phyloP scores from a whole-genome alignment of 2,329 filamentous ascomycete genomes.

The Intubia oerlemansii region DNA sequence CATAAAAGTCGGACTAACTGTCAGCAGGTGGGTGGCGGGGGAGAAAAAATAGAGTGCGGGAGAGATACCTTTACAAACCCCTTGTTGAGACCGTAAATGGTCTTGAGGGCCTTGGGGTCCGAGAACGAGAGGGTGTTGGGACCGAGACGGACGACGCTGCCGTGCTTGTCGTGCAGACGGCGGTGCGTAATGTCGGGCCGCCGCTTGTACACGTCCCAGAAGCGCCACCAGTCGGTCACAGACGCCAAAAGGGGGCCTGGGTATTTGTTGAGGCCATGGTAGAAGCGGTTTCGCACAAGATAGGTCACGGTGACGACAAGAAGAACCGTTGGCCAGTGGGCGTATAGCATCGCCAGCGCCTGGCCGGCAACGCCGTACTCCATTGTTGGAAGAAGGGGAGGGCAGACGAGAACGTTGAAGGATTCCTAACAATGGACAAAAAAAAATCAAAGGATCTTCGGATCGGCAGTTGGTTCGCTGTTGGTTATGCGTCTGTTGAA shows the following conservation, averaged over 20 bases:
- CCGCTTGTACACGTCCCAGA: slow-evolving; percentile 43
- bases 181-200: slow-evolving; percentile 47
- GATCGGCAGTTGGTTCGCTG: no score
- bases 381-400: no score
- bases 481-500: no score
- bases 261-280: slow-evolving; percentile 43
- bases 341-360: slow-evolving; percentile 15
- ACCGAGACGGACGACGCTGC: slow-evolving; percentile 52
- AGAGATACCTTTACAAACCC: slow-evolving; percentile 48
- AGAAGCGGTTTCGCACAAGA: slow-evolving; percentile 25
- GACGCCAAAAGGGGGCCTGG: slow-evolving; percentile 51
- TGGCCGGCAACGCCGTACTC: slow-evolving; percentile 14
- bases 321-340: slow-evolving; percentile 22
- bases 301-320: slow-evolving; percentile 16
- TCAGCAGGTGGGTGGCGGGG: no score
- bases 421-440: no score
- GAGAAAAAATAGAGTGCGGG: background rate
- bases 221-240: slow-evolving; percentile 52
- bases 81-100: slow-evolving; percentile 67
- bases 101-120: slow-evolving; percentile 49
- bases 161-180: slow-evolving; percentile 46
- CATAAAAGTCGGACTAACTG: slow-evolving; percentile 53
- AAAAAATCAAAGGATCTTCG: no score
- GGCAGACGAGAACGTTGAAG: no score
- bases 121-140: slow-evolving; percentile 57